phyloP scores from a whole-genome alignment of 192 early-diverging fungal species.

The Coemansia aciculifera region DNA sequence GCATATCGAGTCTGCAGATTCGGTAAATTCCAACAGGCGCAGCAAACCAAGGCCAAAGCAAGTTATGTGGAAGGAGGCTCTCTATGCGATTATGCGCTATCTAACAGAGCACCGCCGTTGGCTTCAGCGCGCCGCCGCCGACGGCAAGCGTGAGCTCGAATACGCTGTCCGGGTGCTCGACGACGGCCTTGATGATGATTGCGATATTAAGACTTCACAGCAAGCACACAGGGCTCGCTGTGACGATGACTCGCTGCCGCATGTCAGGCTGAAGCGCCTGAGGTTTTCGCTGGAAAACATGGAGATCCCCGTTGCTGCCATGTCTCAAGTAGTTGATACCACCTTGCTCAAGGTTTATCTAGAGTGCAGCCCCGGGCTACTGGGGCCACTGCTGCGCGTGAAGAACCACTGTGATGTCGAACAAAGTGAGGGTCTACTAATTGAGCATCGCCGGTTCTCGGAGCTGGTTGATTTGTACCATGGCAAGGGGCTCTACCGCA shows the following conservation, averaged over 20 bases:
- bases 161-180: slow-evolving; percentile 43
- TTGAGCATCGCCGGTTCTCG: slow-evolving; percentile 72
- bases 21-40: not conserved
- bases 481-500: slow-evolving; percentile 84
- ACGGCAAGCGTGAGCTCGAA: slow-evolving; percentile 35
- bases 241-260: slow-evolving; percentile 46
- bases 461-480: slow-evolving; percentile 95
- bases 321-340: slow-evolving; percentile 82
- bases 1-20: slow-evolving; percentile 8
- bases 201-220: slow-evolving; percentile 34
- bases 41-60: not conserved
- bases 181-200: slow-evolving; percentile 32
- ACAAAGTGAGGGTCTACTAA: slow-evolving; percentile 76
- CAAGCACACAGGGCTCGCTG: slow-evolving; percentile 15
- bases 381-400: slow-evolving; percentile 89
- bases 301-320: slow-evolving; percentile 50
- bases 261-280: slow-evolving; percentile 39
- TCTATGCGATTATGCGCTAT: slow-evolving; percentile 77
- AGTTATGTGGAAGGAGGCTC: slow-evolving; percentile 41
- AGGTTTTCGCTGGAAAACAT: slow-evolving; percentile 43
- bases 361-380: slow-evolving; percentile 78
- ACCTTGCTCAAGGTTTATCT: slow-evolving; percentile 89
- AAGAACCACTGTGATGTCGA: slow-evolving; percentile 85
- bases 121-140: slow-evolving; percentile 59
- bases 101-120: slow-evolving; percentile 83